Conservation (phyloP, 2,329 filamentous ascomycete genomes). For the Aspergillus sp. region DNA sequence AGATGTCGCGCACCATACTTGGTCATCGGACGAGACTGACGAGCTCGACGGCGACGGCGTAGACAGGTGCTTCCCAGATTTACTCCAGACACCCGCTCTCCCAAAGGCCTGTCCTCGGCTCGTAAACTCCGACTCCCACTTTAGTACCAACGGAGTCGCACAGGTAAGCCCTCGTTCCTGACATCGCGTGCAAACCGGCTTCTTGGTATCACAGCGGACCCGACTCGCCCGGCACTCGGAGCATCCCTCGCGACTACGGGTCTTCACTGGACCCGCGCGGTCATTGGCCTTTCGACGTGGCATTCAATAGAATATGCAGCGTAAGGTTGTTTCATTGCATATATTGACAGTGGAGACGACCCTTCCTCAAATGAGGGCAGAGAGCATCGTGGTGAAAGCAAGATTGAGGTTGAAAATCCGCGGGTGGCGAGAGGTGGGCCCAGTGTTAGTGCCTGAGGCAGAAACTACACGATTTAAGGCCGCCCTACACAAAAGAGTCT, state of each 20-base stretch:
- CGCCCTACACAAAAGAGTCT: background rate
- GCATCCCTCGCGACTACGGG: slow-evolving; percentile 47
- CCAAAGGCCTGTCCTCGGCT: slow-evolving; percentile 50
- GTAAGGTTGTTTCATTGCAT: slow-evolving; percentile 35
- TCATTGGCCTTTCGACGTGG: slow-evolving; percentile 43
- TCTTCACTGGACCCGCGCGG: slow-evolving; percentile 41
- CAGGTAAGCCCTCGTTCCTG: slow-evolving; percentile 41
- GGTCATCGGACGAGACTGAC: slow-evolving; percentile 25
- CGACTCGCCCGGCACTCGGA: slow-evolving; percentile 46
- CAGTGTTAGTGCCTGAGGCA: slow-evolving; percentile 1
- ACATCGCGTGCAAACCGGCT: slow-evolving; percentile 45
- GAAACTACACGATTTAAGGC: background rate
- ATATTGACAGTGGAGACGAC: background rate
- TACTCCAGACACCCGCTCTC: slow-evolving; percentile 48
- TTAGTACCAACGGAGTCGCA: slow-evolving; percentile 41
- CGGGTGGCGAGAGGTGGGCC: slow-evolving; percentile 5
- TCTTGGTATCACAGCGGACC: slow-evolving; percentile 47
- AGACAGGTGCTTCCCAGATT: slow-evolving; percentile 27
- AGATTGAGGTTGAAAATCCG: slow-evolving; percentile 2
- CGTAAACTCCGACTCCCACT: slow-evolving; percentile 47
- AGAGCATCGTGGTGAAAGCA: background rate
- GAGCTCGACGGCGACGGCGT: slow-evolving; percentile 25
- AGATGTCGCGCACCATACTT: slow-evolving; percentile 35
- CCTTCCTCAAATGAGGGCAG: background rate
- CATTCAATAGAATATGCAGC: slow-evolving; percentile 30